A percentile compares a stretch with the other conserved stretches of the same genome.
These are phyloP conservation scores for Phytophthora palmivora DNA, from an alignment of 352 stramenopile genomes.

Conservation along the genomic window DNA sequence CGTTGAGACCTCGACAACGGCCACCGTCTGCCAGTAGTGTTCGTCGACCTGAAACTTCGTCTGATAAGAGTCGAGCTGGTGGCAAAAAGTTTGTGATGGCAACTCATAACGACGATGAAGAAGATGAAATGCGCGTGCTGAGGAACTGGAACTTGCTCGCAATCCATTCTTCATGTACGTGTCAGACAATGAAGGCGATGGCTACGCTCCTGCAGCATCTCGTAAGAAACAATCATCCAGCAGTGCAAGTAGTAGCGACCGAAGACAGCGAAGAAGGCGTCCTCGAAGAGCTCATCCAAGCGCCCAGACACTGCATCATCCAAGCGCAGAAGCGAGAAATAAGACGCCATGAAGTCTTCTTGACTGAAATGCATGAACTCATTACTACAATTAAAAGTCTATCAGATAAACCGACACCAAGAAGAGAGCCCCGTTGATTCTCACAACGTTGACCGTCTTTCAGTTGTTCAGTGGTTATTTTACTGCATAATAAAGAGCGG, in stretches of 20 bases:
- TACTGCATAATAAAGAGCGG: constrained; percentile 58
- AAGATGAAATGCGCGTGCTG: constrained; percentile 74
- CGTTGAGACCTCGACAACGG: constrained; percentile 61
- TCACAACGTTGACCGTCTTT: constrained; percentile 18
- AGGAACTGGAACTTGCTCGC: constrained; percentile 72
- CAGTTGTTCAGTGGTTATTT: constrained; percentile 18
- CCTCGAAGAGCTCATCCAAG: constrained; percentile 59
- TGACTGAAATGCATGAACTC: not conserved
- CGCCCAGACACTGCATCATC: constrained; percentile 62
- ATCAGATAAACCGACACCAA: constrained; percentile 14
- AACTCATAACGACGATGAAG: constrained; percentile 32
- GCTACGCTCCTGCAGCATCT: constrained; percentile 70
- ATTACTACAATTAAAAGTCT: not conserved
- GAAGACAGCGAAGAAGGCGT: constrained; percentile 69
- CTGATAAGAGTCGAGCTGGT: constrained; percentile 54
- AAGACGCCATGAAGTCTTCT: constrained; percentile 1
- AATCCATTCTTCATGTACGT: constrained; percentile 90
- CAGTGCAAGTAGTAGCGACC: constrained; percentile 41
- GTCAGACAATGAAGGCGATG: constrained; percentile 81
- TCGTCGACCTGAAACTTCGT: constrained; percentile 75
- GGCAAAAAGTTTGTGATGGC: constrained; percentile 51
- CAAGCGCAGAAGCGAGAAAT: constrained; percentile 65
- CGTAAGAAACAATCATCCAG: constrained; percentile 49
- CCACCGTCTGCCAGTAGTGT: constrained; percentile 76
- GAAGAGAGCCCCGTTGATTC: constrained; percentile 20